Percentiles rank a stretch among this genome's conserved stretches.
These are phyloP conservation scores for Simplicillium sp. DNA, from an alignment of 2,329 filamentous ascomycete genomes.

Conservation along the genomic window DNA sequence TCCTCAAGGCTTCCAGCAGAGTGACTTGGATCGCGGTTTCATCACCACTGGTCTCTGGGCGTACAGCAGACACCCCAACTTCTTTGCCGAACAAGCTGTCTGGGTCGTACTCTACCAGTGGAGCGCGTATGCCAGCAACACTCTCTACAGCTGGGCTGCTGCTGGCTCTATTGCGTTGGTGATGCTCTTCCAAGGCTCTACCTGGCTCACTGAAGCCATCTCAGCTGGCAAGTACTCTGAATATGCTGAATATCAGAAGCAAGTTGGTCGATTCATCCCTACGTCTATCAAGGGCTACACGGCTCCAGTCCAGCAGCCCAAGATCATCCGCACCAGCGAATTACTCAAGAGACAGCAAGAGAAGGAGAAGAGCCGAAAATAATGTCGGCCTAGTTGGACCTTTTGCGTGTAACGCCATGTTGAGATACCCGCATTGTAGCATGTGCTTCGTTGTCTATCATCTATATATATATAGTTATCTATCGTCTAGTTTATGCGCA, in stretches of 20 bases:
- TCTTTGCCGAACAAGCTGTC: constrained; percentile 80
- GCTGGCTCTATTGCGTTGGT: constrained; percentile 62
- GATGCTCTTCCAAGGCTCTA: constrained; percentile 80
- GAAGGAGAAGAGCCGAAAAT: constrained; percentile 25
- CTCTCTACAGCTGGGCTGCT: constrained; percentile 69
- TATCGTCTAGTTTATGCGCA: constrained; percentile 11
- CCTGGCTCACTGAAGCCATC: constrained; percentile 76
- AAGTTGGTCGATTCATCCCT: constrained; percentile 79
- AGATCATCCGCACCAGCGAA: constrained; percentile 41
- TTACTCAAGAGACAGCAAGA: constrained; percentile 33
- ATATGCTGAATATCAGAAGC: constrained; percentile 73
- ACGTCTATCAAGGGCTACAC: constrained; percentile 34
- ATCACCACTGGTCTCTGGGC: constrained; percentile 76
- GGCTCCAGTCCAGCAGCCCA: constrained; percentile 26
- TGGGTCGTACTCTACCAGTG: constrained; percentile 88
- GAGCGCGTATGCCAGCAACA: constrained; percentile 66
- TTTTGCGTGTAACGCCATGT: background rate
- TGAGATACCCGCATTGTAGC: background rate
- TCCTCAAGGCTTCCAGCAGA: constrained; percentile 52
- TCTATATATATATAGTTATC: constrained; percentile 6
- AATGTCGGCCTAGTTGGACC: constrained; percentile 1
- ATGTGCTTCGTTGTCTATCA: constrained; percentile 1
- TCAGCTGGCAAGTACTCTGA: constrained; percentile 78
- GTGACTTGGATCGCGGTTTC: constrained; percentile 85
- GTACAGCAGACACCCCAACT: constrained; percentile 89